These are phyloP conservation scores for Skeletonema costatum DNA, from an alignment of 108 stramenopile genomes.

Conservation along the genomic window DNA sequence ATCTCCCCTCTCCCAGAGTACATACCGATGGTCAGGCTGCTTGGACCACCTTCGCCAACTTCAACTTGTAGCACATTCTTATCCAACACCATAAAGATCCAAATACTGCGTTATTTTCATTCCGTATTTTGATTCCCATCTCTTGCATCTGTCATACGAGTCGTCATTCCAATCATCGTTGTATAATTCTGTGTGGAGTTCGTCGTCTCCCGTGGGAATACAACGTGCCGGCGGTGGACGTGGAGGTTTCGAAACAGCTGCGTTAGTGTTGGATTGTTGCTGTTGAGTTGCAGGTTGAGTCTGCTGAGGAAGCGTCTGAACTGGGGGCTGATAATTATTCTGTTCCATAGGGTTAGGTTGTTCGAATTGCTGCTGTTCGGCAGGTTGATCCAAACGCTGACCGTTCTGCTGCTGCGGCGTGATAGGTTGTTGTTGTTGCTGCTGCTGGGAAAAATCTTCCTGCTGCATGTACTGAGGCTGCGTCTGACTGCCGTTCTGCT, in stretches of 20 bases:
- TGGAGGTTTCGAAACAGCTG: not conserved
- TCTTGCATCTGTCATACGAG: conserved; percentile 12
- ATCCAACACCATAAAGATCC: conserved; percentile 16
- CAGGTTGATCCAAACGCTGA: too few species aligned
- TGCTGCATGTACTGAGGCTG: not conserved
- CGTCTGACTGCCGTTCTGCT: not conserved
- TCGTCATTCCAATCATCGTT: conserved; percentile 28
- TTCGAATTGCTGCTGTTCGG: not conserved
- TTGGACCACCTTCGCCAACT: too few species aligned
- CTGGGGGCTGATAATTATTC: not conserved
- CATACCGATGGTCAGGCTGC: too few species aligned
- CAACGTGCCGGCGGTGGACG: conserved; percentile 19
- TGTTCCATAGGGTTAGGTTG: not conserved
- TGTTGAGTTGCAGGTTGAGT: not conserved
- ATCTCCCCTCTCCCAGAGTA: too few species aligned
- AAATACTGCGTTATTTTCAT: conserved; percentile 12
- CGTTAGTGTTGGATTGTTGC: not conserved
- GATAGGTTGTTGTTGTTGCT: not conserved
- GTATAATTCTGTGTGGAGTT: conserved; percentile 7
- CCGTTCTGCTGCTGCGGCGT: not conserved
- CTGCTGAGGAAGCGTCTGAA: not conserved
- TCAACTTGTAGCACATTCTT: not conserved
- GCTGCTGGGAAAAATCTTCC: not conserved
- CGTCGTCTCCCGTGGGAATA: conserved; percentile 21
- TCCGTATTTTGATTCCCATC: conserved; percentile 15